Evolutionary conservation across 306 rosid genomes (phyloP).

Genomic region (Medicago lupulina): DNA sequence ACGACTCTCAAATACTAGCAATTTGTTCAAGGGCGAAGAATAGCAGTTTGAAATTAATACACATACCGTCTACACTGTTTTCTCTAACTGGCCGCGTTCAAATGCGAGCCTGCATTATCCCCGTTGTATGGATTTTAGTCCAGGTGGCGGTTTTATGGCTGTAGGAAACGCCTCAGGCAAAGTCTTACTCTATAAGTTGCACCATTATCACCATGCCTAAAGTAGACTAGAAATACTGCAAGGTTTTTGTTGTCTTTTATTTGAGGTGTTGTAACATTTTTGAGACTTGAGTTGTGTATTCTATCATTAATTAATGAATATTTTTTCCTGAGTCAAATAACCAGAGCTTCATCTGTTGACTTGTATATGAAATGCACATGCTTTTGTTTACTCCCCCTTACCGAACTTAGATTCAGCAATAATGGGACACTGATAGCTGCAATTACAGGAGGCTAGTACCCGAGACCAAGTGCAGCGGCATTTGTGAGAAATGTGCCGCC

Average conservation of each 20-base stretch:
- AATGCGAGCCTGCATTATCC: constrained; percentile 64
- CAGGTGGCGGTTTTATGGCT: constrained; percentile 93
- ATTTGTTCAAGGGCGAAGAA: constrained; percentile 74
- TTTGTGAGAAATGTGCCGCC: no score
- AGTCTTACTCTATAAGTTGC: constrained; percentile 64
- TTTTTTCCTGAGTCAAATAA: constrained; percentile 7
- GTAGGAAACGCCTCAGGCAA: constrained; percentile 78
- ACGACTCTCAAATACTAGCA: constrained; percentile 48
- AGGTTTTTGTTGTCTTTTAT: constrained; percentile 5
- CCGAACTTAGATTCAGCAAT: neutral
- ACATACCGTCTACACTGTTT: constrained; percentile 69
- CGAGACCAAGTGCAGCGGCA: no score
- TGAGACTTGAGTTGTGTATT: constrained; percentile 33
- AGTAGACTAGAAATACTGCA: neutral
- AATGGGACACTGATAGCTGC: no score
- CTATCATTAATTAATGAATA: neutral
- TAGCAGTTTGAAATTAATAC: constrained; percentile 76
- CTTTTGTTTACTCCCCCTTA: neutral
- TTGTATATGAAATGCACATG: neutral
- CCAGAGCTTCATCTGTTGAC: neutral
- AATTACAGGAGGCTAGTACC: no score
- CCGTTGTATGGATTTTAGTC: constrained; percentile 80
- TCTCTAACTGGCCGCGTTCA: constrained; percentile 81
- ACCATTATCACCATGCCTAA: constrained; percentile 54
- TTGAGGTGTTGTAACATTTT: neutral